These are phyloP conservation scores for Corynascus novoguineensis DNA, from an alignment of 495 filamentous ascomycete species.

Conservation along the genomic window DNA sequence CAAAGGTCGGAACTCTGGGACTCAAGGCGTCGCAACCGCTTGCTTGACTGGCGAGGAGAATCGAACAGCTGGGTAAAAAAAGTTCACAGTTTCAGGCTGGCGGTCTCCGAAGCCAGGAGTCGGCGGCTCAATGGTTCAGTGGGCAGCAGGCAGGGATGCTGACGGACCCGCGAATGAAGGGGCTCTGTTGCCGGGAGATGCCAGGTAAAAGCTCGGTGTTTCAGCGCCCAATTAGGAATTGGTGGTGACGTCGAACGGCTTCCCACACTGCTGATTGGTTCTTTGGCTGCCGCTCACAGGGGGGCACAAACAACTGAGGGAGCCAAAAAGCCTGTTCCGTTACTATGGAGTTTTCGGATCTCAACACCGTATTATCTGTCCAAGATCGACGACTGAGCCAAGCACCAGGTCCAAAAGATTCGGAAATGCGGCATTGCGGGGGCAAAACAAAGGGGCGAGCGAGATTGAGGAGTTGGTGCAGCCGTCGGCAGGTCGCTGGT, in stretches of 20 bases:
- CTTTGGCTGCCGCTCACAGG: conserved; percentile 15
- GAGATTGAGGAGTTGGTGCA: too few relatives aligned
- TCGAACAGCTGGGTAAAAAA: conserved; percentile 23
- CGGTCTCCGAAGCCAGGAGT: conserved; percentile 25
- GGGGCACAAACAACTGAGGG: conserved; percentile 8
- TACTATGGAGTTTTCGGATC: conserved; percentile 3
- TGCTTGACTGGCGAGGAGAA: conserved; percentile 13
- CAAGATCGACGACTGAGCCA: neutral
- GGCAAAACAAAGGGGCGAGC: neutral
- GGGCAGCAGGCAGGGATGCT: conserved; percentile 24
- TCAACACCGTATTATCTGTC: neutral
- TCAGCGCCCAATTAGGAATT: conserved; percentile 22
- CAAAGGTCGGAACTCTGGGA: conserved; percentile 6
- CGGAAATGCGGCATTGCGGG: neutral
- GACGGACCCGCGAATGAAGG: conserved; percentile 28
- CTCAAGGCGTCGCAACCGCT: conserved; percentile 10
- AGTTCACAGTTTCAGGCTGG: conserved; percentile 29
- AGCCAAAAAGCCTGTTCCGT: conserved; percentile 15
- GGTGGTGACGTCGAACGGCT: conserved; percentile 20
- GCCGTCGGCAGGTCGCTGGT: too few relatives aligned
- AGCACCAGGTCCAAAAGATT: neutral
- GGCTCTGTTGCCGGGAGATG: conserved; percentile 24
- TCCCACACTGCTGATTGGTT: conserved; percentile 22
- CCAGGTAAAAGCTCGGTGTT: conserved; percentile 25
- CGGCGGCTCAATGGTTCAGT: conserved; percentile 25